phyloP scores from a whole-genome alignment of 2,329 filamentous ascomycete species.

The Pseudocercospora ulei region DNA sequence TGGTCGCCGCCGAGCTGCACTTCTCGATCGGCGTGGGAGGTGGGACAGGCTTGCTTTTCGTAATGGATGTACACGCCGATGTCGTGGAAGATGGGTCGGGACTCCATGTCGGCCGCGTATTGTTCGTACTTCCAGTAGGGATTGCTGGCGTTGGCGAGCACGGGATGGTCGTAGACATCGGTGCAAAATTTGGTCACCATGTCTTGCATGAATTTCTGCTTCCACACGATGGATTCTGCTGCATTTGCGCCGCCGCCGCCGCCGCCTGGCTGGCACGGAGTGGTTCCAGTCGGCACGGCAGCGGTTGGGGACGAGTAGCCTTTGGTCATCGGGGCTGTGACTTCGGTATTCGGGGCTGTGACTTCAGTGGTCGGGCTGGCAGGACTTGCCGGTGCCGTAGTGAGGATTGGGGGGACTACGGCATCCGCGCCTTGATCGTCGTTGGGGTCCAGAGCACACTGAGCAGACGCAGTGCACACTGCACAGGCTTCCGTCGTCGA shows the following conservation, averaged over 20 bases:
- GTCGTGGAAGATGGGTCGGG: background rate
- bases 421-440: constrained; percentile 11
- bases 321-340: constrained; percentile 3
- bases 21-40: background rate
- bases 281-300: background rate
- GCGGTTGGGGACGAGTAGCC: constrained; percentile 7
- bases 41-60: constrained; percentile 6
- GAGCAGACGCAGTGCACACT: constrained; percentile 6
- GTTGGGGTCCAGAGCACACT: constrained; percentile 4
- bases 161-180: background rate
- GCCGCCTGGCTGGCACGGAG: constrained; percentile 1
- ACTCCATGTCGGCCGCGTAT: background rate
- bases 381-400: background rate
- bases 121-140: constrained; percentile 4
- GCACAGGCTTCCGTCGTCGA: constrained; percentile 5
- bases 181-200: constrained; percentile 1
- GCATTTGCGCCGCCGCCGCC: background rate
- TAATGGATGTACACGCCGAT: constrained; percentile 7
- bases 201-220: background rate
- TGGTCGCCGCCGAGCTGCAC: background rate
- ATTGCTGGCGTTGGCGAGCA: background rate
- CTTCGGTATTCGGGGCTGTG: no score
- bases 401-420: background rate
- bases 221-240: constrained; percentile 1
- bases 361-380: background rate